phyloP scores from a whole-genome alignment of 2,329 filamentous ascomycete species.

The Ambrosiella cleistominuta region DNA sequence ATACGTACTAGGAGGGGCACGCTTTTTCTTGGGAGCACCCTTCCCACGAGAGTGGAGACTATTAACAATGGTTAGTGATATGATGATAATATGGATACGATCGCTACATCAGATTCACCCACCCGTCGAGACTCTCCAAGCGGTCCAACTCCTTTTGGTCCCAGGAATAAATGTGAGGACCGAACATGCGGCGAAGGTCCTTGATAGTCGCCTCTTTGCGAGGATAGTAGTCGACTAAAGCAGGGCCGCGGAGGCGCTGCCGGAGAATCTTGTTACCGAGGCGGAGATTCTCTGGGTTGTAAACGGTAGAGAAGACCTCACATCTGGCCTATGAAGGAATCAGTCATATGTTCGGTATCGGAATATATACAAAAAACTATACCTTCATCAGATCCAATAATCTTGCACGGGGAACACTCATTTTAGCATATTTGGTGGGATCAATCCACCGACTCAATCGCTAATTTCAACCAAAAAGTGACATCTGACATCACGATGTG shows the following conservation, averaged over 20 bases:
- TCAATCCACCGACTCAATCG: background rate
- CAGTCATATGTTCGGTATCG: conserved; percentile 12
- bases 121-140: conserved; percentile 54
- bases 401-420: conserved; percentile 45
- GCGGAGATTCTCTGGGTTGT: conserved; percentile 67
- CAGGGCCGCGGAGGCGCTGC: conserved; percentile 69
- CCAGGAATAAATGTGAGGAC: conserved; percentile 46
- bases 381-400: conserved; percentile 67
- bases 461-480: conserved; percentile 12
- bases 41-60: conserved; percentile 61
- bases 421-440: conserved; percentile 24
- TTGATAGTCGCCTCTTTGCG: conserved; percentile 51
- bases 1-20: conserved; percentile 26
- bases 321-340: conserved; percentile 53
- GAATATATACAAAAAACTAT: conserved; percentile 12
- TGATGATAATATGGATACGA: background rate
- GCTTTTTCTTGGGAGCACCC: conserved; percentile 78
- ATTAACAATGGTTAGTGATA: conserved; percentile 7
- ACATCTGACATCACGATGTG: conserved; percentile 5
- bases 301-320: conserved; percentile 77
- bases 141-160: conserved; percentile 68
- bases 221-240: conserved; percentile 77
- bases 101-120: conserved; percentile 18
- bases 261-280: conserved; percentile 85
- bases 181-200: conserved; percentile 55